Percentiles rank a stretch among this genome's conserved stretches.
These are phyloP conservation scores for Cairneyella variabilis DNA, from an alignment of 495 filamentous ascomycete species.

Conservation along the genomic window DNA sequence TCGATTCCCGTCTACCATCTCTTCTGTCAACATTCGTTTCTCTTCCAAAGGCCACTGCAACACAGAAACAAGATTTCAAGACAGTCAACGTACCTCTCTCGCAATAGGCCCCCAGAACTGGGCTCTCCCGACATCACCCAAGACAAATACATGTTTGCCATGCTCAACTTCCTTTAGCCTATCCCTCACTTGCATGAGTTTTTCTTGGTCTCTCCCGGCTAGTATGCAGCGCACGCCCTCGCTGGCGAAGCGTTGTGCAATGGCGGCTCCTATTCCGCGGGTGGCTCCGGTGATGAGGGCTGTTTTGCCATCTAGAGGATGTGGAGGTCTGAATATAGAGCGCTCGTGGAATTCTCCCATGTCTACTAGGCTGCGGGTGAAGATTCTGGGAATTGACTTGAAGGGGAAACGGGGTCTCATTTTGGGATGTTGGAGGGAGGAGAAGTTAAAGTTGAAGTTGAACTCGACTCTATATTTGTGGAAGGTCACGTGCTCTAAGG, in stretches of 20 bases:
- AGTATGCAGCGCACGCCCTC: conserved; percentile 58
- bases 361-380: too few relatives aligned
- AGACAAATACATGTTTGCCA: conserved; percentile 28
- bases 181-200: conserved; percentile 38
- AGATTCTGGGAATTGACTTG: too few relatives aligned
- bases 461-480: too few relatives aligned
- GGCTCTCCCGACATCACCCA: conserved; percentile 44
- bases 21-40: background rate
- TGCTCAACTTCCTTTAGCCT: conserved; percentile 22
- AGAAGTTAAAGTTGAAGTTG: too few relatives aligned
- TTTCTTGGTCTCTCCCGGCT: conserved; percentile 41
- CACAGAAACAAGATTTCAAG: background rate
- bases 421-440: too few relatives aligned
- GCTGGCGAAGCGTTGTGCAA: conserved; percentile 61
- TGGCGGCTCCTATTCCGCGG: conserved; percentile 62
- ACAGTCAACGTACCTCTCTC: conserved; percentile 5
- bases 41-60: background rate
- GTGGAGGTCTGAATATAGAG: too few relatives aligned
- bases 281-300: conserved; percentile 61
- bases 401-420: too few relatives aligned
- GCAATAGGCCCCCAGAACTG: conserved; percentile 40
- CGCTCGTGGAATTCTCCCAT: too few relatives aligned
- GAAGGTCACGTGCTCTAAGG: too few relatives aligned
- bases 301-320: conserved; percentile 32
- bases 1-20: conserved; percentile 32